Evolutionary conservation across 2,329 filamentous ascomycete species (phyloP).

Genomic region (Cladosporium sp.): DNA sequence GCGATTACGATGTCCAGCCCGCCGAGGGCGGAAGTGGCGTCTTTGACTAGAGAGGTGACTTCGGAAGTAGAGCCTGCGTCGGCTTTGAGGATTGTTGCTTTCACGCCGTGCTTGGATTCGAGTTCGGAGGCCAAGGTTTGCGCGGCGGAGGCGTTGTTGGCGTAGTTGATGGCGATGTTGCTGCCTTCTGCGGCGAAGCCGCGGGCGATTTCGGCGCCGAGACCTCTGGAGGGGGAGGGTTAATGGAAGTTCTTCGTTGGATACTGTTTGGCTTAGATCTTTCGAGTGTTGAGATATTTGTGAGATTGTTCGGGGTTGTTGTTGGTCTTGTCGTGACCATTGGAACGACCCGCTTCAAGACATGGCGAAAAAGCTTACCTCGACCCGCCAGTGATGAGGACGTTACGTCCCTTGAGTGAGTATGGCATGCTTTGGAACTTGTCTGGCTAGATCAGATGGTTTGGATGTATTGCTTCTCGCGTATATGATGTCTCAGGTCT

Average conservation of each 20-base stretch:
- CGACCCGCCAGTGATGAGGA: constrained; percentile 65
- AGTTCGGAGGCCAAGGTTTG: constrained; percentile 59
- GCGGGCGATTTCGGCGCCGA: constrained; percentile 67
- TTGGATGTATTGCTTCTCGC: background rate
- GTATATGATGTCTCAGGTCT: background rate
- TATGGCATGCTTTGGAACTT: constrained; percentile 57
- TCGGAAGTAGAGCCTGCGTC: constrained; percentile 64
- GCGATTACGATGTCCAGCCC: constrained; percentile 76
- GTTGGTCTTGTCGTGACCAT: background rate
- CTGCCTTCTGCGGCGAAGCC: constrained; percentile 69
- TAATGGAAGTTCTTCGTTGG: background rate
- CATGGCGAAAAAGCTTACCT: constrained; percentile 46
- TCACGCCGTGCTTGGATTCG: constrained; percentile 51
- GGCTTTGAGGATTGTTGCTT: constrained; percentile 60
- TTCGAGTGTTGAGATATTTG: background rate
- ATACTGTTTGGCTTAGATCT: background rate
- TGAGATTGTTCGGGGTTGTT: background rate
- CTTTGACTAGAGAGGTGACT: constrained; percentile 59
- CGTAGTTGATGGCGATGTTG: constrained; percentile 74
- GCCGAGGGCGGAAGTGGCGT: constrained; percentile 61
- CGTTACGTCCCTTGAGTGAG: constrained; percentile 60
- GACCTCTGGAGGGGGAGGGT: constrained; percentile 53
- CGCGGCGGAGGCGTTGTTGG: constrained; percentile 61
- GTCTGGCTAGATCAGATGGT: background rate
- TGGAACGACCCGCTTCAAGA: background rate